phyloP scores from a whole-genome alignment of 73 alveolate genomes.

The Paramecium biaurelia region DNA sequence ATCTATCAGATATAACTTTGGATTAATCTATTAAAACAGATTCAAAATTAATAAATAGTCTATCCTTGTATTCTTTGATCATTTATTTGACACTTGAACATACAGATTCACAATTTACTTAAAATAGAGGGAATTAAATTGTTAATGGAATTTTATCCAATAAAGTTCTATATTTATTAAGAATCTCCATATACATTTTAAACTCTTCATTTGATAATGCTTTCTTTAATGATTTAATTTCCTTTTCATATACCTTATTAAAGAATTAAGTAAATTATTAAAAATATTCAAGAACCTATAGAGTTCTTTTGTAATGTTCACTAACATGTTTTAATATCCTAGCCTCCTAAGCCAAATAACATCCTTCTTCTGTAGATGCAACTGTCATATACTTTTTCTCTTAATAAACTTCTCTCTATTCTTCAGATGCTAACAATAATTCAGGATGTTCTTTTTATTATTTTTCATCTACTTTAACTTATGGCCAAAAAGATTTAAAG shows the following conservation, averaged over 20 bases:
- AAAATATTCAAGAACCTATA: not conserved
- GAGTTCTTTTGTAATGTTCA: constrained; percentile 37
- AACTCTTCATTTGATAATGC: constrained; percentile 41
- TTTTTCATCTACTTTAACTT: not conserved
- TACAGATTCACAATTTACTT: constrained; percentile 45
- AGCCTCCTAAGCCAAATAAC: constrained; percentile 6
- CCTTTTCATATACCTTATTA: constrained; percentile 45
- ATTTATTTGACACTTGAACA: not conserved
- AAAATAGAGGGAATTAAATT: constrained; percentile 34
- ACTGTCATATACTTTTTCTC: constrained; percentile 43
- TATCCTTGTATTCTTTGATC: constrained; percentile 36
- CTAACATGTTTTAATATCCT: constrained; percentile 27
- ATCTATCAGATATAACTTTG: constrained; percentile 48
- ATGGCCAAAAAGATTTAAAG: constrained; percentile 33
- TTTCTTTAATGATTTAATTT: constrained; percentile 48
- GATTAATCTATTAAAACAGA: constrained; percentile 6
- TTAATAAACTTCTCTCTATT: not conserved
- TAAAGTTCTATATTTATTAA: constrained; percentile 6
- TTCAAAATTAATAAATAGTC: constrained; percentile 33
- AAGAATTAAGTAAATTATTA: constrained; percentile 42
- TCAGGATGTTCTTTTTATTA: constrained; percentile 12
- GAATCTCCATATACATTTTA: constrained; percentile 30
- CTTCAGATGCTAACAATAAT: constrained; percentile 32
- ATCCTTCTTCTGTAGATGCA: constrained; percentile 40
- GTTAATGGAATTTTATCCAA: constrained; percentile 13